A percentile compares a stretch with the other conserved stretches of the same genome.
phyloP scores from a whole-genome alignment of 1,284 basidiomycete species.

The Cryptococcus jaspeensis region DNA sequence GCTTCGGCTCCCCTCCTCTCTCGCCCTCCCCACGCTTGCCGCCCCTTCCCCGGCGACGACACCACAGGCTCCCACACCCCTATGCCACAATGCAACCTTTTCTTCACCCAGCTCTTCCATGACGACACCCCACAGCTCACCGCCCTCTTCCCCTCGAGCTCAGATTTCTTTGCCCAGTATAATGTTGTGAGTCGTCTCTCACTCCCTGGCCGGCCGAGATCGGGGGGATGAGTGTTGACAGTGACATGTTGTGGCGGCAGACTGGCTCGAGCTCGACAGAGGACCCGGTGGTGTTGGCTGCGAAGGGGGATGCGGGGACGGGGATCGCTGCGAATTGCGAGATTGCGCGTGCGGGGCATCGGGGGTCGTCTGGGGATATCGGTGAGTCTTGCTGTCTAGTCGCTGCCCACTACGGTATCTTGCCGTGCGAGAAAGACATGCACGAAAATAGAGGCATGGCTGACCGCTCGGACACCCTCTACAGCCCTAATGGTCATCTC shows the following conservation, averaged over 20 bases:
- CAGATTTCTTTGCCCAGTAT: conserved; percentile 30
- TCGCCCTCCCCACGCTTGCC: background rate
- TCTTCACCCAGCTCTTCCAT: conserved; percentile 49
- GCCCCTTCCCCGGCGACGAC: background rate
- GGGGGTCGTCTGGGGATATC: conserved; percentile 43
- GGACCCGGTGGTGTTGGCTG: conserved; percentile 35
- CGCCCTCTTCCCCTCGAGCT: conserved; percentile 36
- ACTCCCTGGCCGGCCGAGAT: background rate
- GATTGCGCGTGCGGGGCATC: conserved; percentile 36
- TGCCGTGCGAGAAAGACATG: too few species aligned
- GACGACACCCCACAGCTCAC: conserved; percentile 22
- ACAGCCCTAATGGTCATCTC: conserved; percentile 43
- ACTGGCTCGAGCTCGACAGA: conserved; percentile 21
- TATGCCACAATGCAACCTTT: conserved; percentile 52
- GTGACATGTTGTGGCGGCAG: conserved; percentile 6
- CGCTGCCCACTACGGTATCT: too few species aligned
- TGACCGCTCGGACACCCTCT: background rate
- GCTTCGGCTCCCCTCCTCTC: too few species aligned
- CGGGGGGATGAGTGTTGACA: background rate
- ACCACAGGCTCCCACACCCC: conserved; percentile 42
- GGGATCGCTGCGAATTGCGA: conserved; percentile 44
- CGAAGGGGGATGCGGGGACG: conserved; percentile 30
- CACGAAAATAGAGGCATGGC: too few species aligned
- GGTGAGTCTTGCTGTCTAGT: conserved; percentile 37
- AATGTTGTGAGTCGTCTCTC: conserved; percentile 31